Base-by-base conservation (phyloP, 2,329 filamentous ascomycete genomes). In the Shiraia sp. region DNA sequence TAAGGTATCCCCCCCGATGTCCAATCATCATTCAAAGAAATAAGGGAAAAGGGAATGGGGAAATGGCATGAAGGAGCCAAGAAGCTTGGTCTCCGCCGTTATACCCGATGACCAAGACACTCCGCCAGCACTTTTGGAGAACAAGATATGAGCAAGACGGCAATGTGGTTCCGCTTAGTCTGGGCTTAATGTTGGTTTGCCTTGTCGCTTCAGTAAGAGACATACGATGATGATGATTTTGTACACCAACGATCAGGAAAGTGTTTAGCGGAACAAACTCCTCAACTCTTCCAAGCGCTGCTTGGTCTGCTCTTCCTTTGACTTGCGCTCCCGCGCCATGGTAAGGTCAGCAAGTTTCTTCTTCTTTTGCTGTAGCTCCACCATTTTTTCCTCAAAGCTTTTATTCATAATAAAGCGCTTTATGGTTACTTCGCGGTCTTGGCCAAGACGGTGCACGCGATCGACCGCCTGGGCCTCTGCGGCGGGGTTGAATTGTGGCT, bases 401-500 rank as follows among this genome's bases (percentile, higher is more conserved):
- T 83, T 77, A 16, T 81, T 78, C 90, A 97, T 97, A 58, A 97
- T 86, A 68, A 89, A 97, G 26, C 91, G 83, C 26, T 88, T 84
- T 2, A 90, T 95, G n/a, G 81, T 80, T 0, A 99, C 93, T 10
- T 85, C 81, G n/a, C 93, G 79, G 57, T 82, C 93, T 74, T 99
- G 93, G 0, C 93, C 68, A 0, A 71, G 40, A 6, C 68, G 51
- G 37, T 71, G 66, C 2, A 99, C 89, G 22, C 93, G 88, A 66
- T 97, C 93, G 6, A 97, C 80, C 2, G 93, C 93, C 71, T 99
- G 93, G 4, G 90, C 88, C 69, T 99, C 92, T 0, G 91, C 90
- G 0, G 90, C 91, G 0, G 93, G 93, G 61, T 99, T 99, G 74
- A 92, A 99, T 64, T 96, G 91, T 4, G 93, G 93, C 67, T 99